phyloP scores from a whole-genome alignment of 768 basidiomycete genomes.

The Mycena latifolia region DNA sequence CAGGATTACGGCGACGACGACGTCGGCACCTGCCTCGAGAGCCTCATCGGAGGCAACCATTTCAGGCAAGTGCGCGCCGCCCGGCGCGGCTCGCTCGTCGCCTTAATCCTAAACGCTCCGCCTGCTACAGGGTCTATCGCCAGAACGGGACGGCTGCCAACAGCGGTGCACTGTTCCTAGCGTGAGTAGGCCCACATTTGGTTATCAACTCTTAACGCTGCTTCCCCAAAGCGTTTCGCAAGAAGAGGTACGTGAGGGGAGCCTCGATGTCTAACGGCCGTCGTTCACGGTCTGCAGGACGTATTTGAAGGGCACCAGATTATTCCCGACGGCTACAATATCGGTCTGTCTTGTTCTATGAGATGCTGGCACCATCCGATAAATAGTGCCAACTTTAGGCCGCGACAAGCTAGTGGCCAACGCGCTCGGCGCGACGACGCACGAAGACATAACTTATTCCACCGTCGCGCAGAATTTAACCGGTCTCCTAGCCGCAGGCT shows the following conservation, averaged over 20 bases:
- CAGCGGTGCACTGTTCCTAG: constrained; percentile 56
- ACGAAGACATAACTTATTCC: constrained; percentile 48
- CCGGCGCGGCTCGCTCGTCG: too few relatives aligned
- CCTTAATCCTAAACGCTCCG: not conserved
- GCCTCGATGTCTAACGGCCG: too few relatives aligned
- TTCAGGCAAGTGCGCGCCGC: constrained; percentile 16
- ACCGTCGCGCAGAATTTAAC: constrained; percentile 53
- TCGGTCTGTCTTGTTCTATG: constrained; percentile 40
- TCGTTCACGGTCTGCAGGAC: constrained; percentile 33
- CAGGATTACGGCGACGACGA: constrained; percentile 74
- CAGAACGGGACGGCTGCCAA: constrained; percentile 55
- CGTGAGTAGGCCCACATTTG: constrained; percentile 42
- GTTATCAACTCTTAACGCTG: not conserved
- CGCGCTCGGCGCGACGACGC: constrained; percentile 48
- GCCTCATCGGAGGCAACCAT: constrained; percentile 64
- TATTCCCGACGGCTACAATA: constrained; percentile 57
- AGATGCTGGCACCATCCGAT: not conserved
- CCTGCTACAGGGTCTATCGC: constrained; percentile 48
- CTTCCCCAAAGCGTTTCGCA: constrained; percentile 51
- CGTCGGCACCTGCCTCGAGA: constrained; percentile 80
- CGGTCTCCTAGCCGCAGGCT: constrained; percentile 56
- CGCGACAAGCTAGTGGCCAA: constrained; percentile 54
- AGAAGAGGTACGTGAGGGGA: constrained; percentile 46
- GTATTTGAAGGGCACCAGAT: constrained; percentile 51
- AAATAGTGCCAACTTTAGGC: constrained; percentile 5